phyloP scores from a whole-genome alignment of 2,329 filamentous ascomycete genomes.

The Colletotrichum sidae region DNA sequence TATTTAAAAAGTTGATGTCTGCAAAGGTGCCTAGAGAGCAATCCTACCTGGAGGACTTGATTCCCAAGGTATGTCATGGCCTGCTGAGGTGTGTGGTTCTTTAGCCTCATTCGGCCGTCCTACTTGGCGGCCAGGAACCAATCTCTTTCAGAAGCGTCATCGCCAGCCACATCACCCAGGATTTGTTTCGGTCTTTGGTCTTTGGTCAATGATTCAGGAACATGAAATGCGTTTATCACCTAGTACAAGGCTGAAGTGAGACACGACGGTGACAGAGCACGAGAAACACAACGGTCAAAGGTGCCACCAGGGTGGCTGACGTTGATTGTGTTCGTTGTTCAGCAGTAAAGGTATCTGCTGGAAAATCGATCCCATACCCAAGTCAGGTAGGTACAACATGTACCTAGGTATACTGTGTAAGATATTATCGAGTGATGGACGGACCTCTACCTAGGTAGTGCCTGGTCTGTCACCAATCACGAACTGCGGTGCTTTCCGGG shows the following conservation, averaged over 20 bases:
- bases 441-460: neutral
- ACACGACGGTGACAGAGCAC: slow-evolving; percentile 10
- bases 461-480: slow-evolving; percentile 3
- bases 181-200: neutral
- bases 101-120: slow-evolving; percentile 31
- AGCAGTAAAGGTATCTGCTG: neutral
- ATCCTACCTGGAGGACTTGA: too few relatives aligned
- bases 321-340: neutral
- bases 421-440: too few relatives aligned
- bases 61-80: neutral
- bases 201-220: neutral
- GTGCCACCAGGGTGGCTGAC: neutral
- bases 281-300: slow-evolving; percentile 7
- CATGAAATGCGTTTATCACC: neutral
- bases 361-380: too few relatives aligned
- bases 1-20: too few relatives aligned
- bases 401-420: too few relatives aligned
- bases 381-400: too few relatives aligned
- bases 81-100: slow-evolving; percentile 29
- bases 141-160: slow-evolving; percentile 22
- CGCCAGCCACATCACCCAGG: slow-evolving; percentile 23
- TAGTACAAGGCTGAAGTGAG: slow-evolving; percentile 18
- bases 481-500: slow-evolving; percentile 3
- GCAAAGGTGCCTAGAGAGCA: too few relatives aligned
- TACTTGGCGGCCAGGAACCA: slow-evolving; percentile 17